These are phyloP conservation scores for Umbelopsis sp. DNA, from an alignment of 192 early-diverging fungal species.

Conservation along the genomic window DNA sequence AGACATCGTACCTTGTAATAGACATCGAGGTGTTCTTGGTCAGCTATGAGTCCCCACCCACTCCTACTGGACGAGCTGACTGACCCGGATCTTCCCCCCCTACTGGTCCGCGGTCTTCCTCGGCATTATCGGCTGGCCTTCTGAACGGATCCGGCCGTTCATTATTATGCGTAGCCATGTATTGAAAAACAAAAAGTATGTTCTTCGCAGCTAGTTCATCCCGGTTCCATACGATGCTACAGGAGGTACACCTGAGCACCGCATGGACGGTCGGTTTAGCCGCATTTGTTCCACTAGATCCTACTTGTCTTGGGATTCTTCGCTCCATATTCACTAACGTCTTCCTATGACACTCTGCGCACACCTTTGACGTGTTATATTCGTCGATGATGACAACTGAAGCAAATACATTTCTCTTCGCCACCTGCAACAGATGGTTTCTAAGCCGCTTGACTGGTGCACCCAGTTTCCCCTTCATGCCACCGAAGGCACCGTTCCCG, in stretches of 20 bases:
- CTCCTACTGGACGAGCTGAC: not conserved
- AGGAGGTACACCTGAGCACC: conserved; percentile 1
- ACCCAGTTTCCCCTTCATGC: not conserved
- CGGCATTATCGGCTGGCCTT: not conserved
- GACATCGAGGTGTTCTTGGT: not conserved
- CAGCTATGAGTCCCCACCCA: not conserved
- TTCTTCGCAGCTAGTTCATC: conserved; percentile 6
- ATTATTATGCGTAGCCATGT: not conserved
- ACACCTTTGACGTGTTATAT: not conserved
- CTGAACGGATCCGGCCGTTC: not conserved
- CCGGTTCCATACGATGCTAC: not conserved
- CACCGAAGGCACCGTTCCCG: not conserved
- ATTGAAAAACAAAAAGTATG: not conserved
- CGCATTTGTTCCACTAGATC: not conserved
- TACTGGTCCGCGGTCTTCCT: not conserved
- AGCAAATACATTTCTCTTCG: not conserved
- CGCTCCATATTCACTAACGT: not conserved
- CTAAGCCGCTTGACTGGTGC: not conserved
- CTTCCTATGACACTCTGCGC: not conserved
- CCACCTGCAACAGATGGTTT: not conserved
- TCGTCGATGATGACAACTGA: not conserved
- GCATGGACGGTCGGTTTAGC: not conserved
- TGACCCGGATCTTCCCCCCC: not conserved
- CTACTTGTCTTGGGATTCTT: not conserved
- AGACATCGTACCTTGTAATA: conserved; percentile 1